Evolutionary conservation across 2,329 filamentous ascomycete genomes (phyloP).

Genomic region (Penicillium sp.): DNA sequence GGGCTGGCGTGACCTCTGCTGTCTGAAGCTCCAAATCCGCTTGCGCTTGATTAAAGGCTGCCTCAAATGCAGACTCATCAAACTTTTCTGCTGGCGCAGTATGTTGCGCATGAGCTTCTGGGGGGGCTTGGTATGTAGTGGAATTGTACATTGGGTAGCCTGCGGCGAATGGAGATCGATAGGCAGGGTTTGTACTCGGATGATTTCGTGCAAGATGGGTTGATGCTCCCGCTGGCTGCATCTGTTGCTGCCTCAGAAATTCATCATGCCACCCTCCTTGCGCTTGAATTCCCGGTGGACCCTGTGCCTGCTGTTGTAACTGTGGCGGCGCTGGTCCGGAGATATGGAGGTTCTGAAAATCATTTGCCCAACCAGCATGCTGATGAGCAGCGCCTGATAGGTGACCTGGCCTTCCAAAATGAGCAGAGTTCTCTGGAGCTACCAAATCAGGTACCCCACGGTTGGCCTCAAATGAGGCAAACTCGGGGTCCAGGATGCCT

Average conservation of each 20-base stretch:
- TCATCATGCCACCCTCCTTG: constrained; percentile 60
- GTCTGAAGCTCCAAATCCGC: constrained; percentile 37
- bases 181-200: constrained; percentile 16
- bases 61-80: constrained; percentile 48
- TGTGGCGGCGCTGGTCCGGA: constrained; percentile 46
- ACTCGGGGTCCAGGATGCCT: constrained; percentile 63
- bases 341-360: constrained; percentile 48
- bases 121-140: constrained; percentile 24
- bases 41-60: constrained; percentile 44
- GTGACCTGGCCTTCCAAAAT: constrained; percentile 28
- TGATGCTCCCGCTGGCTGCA: constrained; percentile 26
- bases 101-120: constrained; percentile 24
- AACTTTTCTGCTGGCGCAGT: constrained; percentile 33
- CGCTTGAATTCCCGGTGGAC: constrained; percentile 39
- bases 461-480: constrained; percentile 63
- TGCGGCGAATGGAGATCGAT: constrained; percentile 32
- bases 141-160: constrained; percentile 25
- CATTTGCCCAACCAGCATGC: constrained; percentile 43
- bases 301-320: constrained; percentile 51
- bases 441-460: constrained; percentile 33
- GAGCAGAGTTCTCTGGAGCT: constrained; percentile 38
- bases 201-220: constrained; percentile 24
- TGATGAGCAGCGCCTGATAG: constrained; percentile 24
- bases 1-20: constrained; percentile 15
- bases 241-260: constrained; percentile 50